Percentiles rank a stretch among this genome's conserved stretches.
These are phyloP conservation scores for Paraconiothyrium brasiliense DNA, from an alignment of 2,329 filamentous ascomycete genomes.

Conservation along the genomic window DNA sequence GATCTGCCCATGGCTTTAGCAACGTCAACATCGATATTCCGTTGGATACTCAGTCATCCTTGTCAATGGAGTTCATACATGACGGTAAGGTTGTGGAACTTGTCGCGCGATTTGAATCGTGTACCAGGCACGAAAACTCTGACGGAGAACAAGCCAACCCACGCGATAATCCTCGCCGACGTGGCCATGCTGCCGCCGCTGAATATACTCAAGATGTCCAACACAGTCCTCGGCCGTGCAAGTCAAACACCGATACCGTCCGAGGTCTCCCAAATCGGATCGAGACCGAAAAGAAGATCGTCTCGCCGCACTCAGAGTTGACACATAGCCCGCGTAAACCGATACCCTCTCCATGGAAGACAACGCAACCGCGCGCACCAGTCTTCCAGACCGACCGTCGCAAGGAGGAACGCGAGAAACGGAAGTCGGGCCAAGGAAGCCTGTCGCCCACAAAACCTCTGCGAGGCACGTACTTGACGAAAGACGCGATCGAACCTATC, in stretches of 20 bases:
- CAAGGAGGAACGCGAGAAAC: slow-evolving; percentile 34
- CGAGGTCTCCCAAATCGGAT: slow-evolving; percentile 11
- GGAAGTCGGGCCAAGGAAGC: slow-evolving; percentile 20
- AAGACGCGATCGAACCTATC: slow-evolving; percentile 35
- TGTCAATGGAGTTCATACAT: slow-evolving; percentile 34
- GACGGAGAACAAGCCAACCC: slow-evolving; percentile 25
- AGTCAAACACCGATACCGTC: slow-evolving; percentile 19
- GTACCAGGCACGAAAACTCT: slow-evolving; percentile 23
- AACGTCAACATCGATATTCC: slow-evolving; percentile 37
- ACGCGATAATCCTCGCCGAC: slow-evolving; percentile 8
- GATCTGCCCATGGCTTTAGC: slow-evolving; percentile 27
- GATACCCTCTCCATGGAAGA: slow-evolving; percentile 38
- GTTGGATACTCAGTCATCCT: slow-evolving; percentile 26
- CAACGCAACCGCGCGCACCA: slow-evolving; percentile 24
- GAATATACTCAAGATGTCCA: background rate
- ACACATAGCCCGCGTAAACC: slow-evolving; percentile 36
- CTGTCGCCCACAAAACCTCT: slow-evolving; percentile 25
- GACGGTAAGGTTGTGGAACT: slow-evolving; percentile 40
- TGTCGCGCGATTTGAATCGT: slow-evolving; percentile 33
- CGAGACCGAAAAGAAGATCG: background rate
- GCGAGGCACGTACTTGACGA: slow-evolving; percentile 39
- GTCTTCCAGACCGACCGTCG: slow-evolving; percentile 35
- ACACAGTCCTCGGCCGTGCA: slow-evolving; percentile 1
- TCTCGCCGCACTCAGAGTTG: slow-evolving; percentile 1
- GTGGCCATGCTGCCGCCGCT: slow-evolving; percentile 8